phyloP scores from a whole-genome alignment of 768 basidiomycete genomes.

The Agrocybe praecox region DNA sequence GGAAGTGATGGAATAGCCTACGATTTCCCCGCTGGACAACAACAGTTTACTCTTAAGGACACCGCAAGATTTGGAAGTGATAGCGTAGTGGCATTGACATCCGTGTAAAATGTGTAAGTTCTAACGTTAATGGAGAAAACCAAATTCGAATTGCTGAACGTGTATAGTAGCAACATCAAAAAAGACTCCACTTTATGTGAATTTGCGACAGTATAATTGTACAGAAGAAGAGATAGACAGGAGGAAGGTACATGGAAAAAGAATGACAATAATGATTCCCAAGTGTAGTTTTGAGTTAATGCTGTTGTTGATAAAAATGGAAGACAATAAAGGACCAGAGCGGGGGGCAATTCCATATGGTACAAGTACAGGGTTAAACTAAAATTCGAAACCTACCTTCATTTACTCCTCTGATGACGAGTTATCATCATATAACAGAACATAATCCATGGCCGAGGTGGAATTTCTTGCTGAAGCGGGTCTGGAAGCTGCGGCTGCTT shows the following conservation, averaged over 20 bases:
- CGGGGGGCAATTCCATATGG: neutral
- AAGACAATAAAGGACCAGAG: neutral
- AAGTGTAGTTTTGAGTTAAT: neutral
- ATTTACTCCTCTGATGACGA: conserved; percentile 48
- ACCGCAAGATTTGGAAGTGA: conserved; percentile 39
- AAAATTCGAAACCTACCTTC: neutral
- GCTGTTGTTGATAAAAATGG: neutral
- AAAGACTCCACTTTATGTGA: neutral
- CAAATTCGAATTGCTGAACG: conserved; percentile 15
- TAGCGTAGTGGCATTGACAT: conserved; percentile 28
- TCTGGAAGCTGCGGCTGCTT: conserved; percentile 6
- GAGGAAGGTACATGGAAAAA: neutral
- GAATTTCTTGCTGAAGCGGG: neutral
- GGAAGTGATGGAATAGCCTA: conserved; percentile 74
- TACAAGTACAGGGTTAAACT: conserved; percentile 4
- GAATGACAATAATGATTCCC: neutral
- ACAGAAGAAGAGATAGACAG: neutral
- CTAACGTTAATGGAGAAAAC: neutral
- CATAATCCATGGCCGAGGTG: conserved; percentile 53
- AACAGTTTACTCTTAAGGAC: conserved; percentile 4
- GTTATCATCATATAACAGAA: conserved; percentile 70
- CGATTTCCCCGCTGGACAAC: conserved; percentile 9
- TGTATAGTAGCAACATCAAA: conserved; percentile 17
- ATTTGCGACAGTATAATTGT: neutral
- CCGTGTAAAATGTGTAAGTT: neutral